Base-by-base conservation (phyloP, 768 basidiomycete genomes). In the Boletus vinaceobasis region DNA sequence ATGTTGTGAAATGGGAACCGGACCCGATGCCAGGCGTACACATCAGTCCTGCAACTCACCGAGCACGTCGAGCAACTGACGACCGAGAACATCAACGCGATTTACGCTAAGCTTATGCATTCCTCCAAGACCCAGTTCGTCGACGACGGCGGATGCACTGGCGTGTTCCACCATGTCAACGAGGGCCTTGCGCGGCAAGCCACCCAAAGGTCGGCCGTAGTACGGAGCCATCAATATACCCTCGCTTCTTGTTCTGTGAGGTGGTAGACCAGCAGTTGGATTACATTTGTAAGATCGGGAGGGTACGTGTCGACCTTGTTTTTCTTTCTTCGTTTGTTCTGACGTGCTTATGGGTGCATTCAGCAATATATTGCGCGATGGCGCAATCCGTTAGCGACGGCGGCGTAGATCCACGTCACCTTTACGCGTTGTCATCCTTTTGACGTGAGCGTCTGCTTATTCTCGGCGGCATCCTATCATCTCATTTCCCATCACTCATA, bases 331-430 rank as follows among this genome's bases (percentile, higher is more conserved):
- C 21, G n/a, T 37, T 39, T 35, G 7, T 13, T 23, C 39, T 21
- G 38, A 37, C 6, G 23, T 36, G 14, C 48, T 50, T 17, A 26
- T 36, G 11, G 27, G 32, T 5, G 13, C 8, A 4, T 31, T 1
- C 15, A 73, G 71, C 72, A 73, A 72, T 73, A 71, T 50, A 69
- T 73, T 43, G 69, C 68, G 4, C 63, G 67, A 37, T 73, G 71
- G 72, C 63, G 72, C 17, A 72, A 73, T 50, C 71, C 71, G 11
- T 73, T 72, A 43, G 71, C 72, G 14, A 71, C 72, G 2, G 69
- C 72, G 11, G 69, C 71, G 8, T 72, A 72, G 71, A 52, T 72
- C 11, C 71, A 72, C 26, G 62, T 72, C 7, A 68, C 71, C 3
- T 62, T 72, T 43, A 71, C 67, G 17, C 63, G 70, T 2, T 73